Evolutionary conservation across 2,329 filamentous ascomycete genomes (phyloP).

Genomic region (Phialophora expanda): DNA sequence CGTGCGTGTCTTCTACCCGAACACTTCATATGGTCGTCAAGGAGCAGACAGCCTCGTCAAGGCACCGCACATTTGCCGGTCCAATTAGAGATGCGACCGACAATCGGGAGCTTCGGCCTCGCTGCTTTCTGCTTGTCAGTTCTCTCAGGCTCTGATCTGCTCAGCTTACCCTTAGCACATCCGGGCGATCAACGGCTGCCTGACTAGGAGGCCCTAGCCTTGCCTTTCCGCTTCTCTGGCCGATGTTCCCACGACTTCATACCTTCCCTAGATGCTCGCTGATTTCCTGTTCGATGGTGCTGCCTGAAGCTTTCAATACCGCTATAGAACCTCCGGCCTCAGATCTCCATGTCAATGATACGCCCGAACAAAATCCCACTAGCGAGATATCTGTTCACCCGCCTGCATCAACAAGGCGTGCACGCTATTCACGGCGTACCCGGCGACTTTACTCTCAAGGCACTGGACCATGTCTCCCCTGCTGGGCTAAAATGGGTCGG

Average conservation of each 20-base stretch:
- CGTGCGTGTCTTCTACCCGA: not conserved
- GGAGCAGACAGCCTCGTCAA: not conserved
- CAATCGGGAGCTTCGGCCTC: not conserved
- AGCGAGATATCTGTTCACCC: conserved; percentile 57
- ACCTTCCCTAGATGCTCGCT: not conserved
- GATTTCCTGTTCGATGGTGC: not conserved
- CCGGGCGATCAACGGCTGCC: not conserved
- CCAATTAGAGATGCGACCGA: not conserved
- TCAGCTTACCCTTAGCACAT: not conserved
- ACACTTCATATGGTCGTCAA: not conserved
- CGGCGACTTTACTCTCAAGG: conserved; percentile 51
- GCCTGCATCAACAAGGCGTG: conserved; percentile 56
- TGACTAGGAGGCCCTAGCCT: not conserved
- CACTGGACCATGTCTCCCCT: conserved; percentile 62
- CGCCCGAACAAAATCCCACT: conserved; percentile 34
- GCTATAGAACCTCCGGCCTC: not conserved
- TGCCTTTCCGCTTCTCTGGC: not conserved
- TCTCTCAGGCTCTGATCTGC: not conserved
- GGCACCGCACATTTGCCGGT: not conserved
- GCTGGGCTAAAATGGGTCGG: conserved; percentile 63
- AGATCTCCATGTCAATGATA: not conserved
- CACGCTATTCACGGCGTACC: conserved; percentile 58
- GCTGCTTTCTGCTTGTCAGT: too few relatives aligned
- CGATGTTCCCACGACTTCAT: not conserved
- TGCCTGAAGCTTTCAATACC: not conserved